Percentiles rank a stretch among this genome's conserved stretches.
phyloP scores from a whole-genome alignment of 352 stramenopile genomes.

The Pythium chondricola region DNA sequence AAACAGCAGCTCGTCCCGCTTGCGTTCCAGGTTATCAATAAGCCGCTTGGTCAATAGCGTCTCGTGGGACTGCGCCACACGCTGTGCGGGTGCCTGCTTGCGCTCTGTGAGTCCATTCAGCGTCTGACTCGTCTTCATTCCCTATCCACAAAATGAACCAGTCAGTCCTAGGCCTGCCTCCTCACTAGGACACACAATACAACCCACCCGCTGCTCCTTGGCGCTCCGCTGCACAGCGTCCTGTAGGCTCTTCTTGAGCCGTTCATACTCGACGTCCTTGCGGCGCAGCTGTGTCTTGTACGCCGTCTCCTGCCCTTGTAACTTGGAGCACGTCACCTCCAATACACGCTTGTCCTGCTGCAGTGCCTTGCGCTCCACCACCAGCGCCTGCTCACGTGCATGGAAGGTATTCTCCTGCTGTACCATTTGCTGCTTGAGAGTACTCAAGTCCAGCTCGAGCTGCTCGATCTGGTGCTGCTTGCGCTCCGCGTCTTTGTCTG shows the following conservation, averaged over 20 bases:
- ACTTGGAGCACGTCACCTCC: slow-evolving; percentile 57
- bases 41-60: slow-evolving; percentile 54
- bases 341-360: slow-evolving; percentile 62
- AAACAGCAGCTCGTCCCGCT: slow-evolving; percentile 51
- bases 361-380: slow-evolving; percentile 39
- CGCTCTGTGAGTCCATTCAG: slow-evolving; percentile 37
- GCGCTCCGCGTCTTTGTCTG: slow-evolving; percentile 52
- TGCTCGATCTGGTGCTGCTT: slow-evolving; percentile 39
- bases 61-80: slow-evolving; percentile 40
- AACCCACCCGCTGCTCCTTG: slow-evolving; percentile 48
- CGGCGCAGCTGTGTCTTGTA: slow-evolving; percentile 68
- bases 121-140: slow-evolving; percentile 33
- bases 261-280: slow-evolving; percentile 74
- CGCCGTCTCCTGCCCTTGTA: slow-evolving; percentile 69
- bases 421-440: slow-evolving; percentile 35
- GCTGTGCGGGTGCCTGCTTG: slow-evolving; percentile 21
- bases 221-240: slow-evolving; percentile 35
- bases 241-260: slow-evolving; percentile 65
- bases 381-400: slow-evolving; percentile 46
- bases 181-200: no score
- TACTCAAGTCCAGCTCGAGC: slow-evolving; percentile 40
- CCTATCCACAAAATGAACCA: slow-evolving; percentile 14
- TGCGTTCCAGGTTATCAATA: slow-evolving; percentile 53
- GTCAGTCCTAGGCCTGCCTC: no score
- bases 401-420: slow-evolving; percentile 61